Evolutionary conservation across 352 stramenopile genomes (phyloP).

Genomic region (Pilasporangium apinafurcum): DNA sequence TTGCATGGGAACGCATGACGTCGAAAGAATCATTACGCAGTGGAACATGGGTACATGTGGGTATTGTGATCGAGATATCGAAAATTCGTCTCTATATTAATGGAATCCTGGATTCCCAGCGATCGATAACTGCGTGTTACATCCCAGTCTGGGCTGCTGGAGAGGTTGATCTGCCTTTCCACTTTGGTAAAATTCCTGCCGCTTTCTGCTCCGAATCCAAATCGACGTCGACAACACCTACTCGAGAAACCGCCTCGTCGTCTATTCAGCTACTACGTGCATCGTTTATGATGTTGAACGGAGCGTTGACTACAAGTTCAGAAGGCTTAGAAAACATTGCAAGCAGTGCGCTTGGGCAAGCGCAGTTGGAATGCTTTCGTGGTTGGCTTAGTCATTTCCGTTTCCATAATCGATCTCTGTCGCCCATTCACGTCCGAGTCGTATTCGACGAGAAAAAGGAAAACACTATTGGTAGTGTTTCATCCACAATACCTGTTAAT

Average conservation of each 20-base stretch:
- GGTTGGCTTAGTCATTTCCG: constrained; percentile 82
- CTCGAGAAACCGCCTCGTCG: not conserved
- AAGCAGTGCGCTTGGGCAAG: not conserved
- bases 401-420: constrained; percentile 87
- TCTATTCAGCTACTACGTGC: not conserved
- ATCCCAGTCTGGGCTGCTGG: constrained; percentile 15
- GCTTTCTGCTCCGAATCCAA: not conserved
- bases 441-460: constrained; percentile 79
- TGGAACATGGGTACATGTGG: constrained; percentile 80
- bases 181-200: constrained; percentile 33
- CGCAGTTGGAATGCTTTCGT: constrained; percentile 51
- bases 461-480: not conserved
- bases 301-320: too few relatives aligned
- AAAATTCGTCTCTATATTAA: constrained; percentile 91
- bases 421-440: constrained; percentile 89
- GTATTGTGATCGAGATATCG: constrained; percentile 73
- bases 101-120: constrained; percentile 80
- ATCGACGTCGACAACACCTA: not conserved
- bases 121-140: constrained; percentile 33
- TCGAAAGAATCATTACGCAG: constrained; percentile 68
- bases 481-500: not conserved
- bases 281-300: constrained; percentile 1
- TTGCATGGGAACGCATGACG: constrained; percentile 46
- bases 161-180: constrained; percentile 38
- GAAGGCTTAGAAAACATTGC: not conserved